Evolutionary conservation across 2,329 filamentous ascomycete species (phyloP).

Genomic region (Westerdykella ornata): DNA sequence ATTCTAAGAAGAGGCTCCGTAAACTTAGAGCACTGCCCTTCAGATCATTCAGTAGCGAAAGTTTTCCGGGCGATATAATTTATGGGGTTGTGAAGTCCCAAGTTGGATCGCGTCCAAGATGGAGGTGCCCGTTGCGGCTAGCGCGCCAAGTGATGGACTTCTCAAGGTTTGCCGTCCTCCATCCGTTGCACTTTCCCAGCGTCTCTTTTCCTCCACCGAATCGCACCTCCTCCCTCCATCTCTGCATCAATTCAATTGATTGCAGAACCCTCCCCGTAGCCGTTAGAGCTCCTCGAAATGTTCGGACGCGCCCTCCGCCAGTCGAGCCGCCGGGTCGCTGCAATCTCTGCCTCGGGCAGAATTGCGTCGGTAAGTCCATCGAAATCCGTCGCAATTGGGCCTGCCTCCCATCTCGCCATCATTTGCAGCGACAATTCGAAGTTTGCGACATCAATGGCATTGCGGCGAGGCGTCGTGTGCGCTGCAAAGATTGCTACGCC

Average conservation of each 20-base stretch:
- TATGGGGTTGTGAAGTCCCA: too few relatives aligned
- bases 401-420: constrained; percentile 33
- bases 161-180: constrained; percentile 6
- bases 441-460: constrained; percentile 1
- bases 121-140: not conserved
- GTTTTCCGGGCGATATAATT: too few relatives aligned
- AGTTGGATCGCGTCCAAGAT: not conserved
- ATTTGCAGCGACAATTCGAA: constrained; percentile 25
- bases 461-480: constrained; percentile 34
- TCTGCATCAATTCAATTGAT: constrained; percentile 42
- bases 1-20: too few relatives aligned
- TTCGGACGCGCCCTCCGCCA: constrained; percentile 98
- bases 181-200: constrained; percentile 23
- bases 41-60: too few relatives aligned
- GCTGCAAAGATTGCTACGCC: constrained; percentile 37
- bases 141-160: constrained; percentile 14
- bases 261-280: constrained; percentile 37
- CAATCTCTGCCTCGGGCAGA: constrained; percentile 86
- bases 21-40: too few relatives aligned
- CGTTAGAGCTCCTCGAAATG: constrained; percentile 58
- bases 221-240: constrained; percentile 32
- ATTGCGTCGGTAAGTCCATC: constrained; percentile 83
- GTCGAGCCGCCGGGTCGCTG: constrained; percentile 90
- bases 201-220: constrained; percentile 26
- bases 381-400: constrained; percentile 38